Base-by-base conservation (phyloP, 2,329 filamentous ascomycete species). In the Hypoxylon sp. region DNA sequence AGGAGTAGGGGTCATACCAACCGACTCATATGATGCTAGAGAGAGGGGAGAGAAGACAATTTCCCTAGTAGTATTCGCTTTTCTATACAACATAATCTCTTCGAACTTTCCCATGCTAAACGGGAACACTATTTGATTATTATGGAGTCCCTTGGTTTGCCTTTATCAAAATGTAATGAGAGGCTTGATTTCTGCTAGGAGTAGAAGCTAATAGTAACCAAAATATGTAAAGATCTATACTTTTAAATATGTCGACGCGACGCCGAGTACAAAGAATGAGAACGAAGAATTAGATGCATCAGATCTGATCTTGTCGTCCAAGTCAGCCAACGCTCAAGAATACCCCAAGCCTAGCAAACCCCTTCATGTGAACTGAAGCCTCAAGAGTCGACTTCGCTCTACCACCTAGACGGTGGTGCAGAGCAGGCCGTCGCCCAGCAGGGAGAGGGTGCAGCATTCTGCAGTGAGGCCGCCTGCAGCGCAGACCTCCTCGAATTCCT, bases 201-300 rank as follows among this genome's bases (percentile, higher is more conserved):
- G 22, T 43, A 41, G 11, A 63, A 58, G 34, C 55, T 58, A 51
- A 46, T 56, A 62, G 20, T 43, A 63, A 30, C 56, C 44, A 34
- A 60, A 22, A 22, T 66, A 66, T 66, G 51, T 66, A 66, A 62
- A 59, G 17, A 32, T 51, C 37, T 50, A 34, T 50, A 50, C 15
- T 49, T 59, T 22, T 39, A 28, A 65, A 63, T 60, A 66, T 60
- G 19, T 57, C 52, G 53, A 49, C 59, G n/a, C 22, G 32, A 34
- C 28, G 59, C 20, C 59, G 60, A 63, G 34, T 55, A 49, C 30
- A 63, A 57, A 63, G 59, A 66, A 66, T 30, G 46, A 17, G 62
- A 30, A 65, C 32, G 59, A 48, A 59, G 58, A 65, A 62, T 51
- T 58, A 55, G 62, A 65, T 30, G 41, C 62, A 46, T 52, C 53